These are phyloP conservation scores for Fusarium mundagurra DNA, from an alignment of 2,329 filamentous ascomycete species.

Conservation along the genomic window DNA sequence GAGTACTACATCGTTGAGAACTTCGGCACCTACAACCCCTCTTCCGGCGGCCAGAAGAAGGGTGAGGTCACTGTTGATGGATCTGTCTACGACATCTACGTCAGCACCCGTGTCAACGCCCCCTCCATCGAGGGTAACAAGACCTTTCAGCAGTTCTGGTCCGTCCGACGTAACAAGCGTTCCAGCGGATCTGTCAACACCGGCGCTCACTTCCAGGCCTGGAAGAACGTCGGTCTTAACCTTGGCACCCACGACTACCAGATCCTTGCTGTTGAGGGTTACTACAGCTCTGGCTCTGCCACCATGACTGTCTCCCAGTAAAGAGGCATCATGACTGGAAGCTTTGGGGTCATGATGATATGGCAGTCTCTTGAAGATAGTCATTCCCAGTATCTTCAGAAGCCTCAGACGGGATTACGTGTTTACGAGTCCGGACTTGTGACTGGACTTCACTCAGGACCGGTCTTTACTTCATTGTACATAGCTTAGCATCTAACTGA, in stretches of 20 bases:
- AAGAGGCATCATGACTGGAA: background rate
- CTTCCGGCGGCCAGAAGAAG: constrained; percentile 45
- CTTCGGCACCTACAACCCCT: constrained; percentile 47
- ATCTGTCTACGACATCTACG: constrained; percentile 51
- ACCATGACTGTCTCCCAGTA: constrained; percentile 54
- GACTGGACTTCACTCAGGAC: background rate
- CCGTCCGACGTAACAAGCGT: constrained; percentile 60
- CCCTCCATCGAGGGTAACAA: constrained; percentile 60
- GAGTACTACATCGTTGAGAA: constrained; percentile 54
- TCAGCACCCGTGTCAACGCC: constrained; percentile 51
- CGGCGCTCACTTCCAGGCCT: constrained; percentile 63
- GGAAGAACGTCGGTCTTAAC: constrained; percentile 58
- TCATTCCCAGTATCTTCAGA: background rate
- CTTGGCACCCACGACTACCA: constrained; percentile 62
- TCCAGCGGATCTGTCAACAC: constrained; percentile 60
- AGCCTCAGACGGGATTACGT: background rate
- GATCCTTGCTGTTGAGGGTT: constrained; percentile 65
- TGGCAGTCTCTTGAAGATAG: background rate
- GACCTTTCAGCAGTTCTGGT: constrained; percentile 65
- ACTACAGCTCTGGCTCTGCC: constrained; percentile 59
- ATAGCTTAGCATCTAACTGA: constrained; percentile 5
- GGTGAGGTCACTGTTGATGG: constrained; percentile 51
- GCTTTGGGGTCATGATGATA: background rate
- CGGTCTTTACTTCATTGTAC: constrained; percentile 11
- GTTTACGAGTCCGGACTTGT: constrained; percentile 7